These are phyloP conservation scores for Neofusicoccum sp. DNA, from an alignment of 2,329 filamentous ascomycete species.

Conservation along the genomic window DNA sequence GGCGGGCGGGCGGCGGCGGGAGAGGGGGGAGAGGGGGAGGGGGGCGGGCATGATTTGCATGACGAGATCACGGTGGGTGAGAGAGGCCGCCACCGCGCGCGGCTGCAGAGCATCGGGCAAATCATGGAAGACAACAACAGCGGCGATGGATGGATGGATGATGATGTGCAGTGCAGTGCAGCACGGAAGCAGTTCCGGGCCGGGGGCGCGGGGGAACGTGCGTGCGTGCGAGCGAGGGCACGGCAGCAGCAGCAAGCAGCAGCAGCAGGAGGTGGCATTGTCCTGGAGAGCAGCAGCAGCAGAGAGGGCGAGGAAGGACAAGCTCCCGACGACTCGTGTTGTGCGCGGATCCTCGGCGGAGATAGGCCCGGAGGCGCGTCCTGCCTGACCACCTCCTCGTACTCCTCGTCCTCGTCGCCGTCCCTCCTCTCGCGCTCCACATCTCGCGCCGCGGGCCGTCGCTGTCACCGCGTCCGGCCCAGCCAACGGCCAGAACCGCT, in stretches of 20 bases:
- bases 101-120: slow-evolving; percentile 1
- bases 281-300: neutral
- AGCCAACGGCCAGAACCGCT: neutral
- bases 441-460: neutral
- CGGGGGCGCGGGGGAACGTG: too few species aligned
- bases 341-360: slow-evolving; percentile 6
- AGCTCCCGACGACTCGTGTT: slow-evolving; percentile 4
- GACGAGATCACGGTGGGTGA: neutral
- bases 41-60: neutral
- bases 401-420: too few species aligned
- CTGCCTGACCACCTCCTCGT: neutral
- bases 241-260: neutral
- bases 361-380: neutral
- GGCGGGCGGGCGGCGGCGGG: neutral
- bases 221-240: neutral
- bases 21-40: neutral
- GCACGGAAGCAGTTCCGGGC: too few species aligned
- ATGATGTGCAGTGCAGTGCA: too few species aligned
- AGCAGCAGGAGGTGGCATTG: neutral
- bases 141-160: too few species aligned
- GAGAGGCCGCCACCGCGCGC: neutral
- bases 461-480: neutral
- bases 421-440: too few species aligned
- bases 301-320: neutral
- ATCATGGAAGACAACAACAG: neutral